A percentile compares a stretch with the other conserved stretches of the same genome.
These are phyloP conservation scores for Cordyceps farinosa DNA, from an alignment of 2,329 filamentous ascomycete genomes.

Conservation along the genomic window DNA sequence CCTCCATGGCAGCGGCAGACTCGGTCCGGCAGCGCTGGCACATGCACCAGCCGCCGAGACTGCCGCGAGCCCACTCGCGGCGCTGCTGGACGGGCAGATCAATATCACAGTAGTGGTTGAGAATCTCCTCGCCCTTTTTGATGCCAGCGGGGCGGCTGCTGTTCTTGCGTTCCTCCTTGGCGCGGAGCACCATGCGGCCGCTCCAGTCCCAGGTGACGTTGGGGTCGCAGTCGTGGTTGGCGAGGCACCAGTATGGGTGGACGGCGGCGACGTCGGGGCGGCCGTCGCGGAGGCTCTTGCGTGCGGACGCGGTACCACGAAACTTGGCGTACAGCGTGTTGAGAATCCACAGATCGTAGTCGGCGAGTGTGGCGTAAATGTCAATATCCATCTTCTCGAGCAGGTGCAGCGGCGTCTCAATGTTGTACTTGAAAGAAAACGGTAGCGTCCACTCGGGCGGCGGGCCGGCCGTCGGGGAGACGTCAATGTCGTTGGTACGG, in stretches of 20 bases:
- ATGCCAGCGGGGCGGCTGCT: constrained; percentile 57
- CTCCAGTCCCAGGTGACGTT: constrained; percentile 96
- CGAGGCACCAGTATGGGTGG: constrained; percentile 92
- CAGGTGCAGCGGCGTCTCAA: constrained; percentile 70
- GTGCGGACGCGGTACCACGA: constrained; percentile 84
- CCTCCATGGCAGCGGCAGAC: constrained; percentile 33
- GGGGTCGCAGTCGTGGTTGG: constrained; percentile 93
- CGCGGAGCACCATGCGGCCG: constrained; percentile 69
- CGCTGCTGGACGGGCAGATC: constrained; percentile 72
- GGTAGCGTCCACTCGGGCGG: constrained; percentile 65
- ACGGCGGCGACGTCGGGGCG: constrained; percentile 89
- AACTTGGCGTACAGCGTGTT: constrained; percentile 94
- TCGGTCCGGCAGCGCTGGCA: constrained; percentile 80
- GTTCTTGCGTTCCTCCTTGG: constrained; percentile 54
- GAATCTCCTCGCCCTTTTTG: constrained; percentile 74
- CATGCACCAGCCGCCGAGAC: constrained; percentile 83
- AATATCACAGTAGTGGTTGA: constrained; percentile 94
- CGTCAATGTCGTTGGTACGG: constrained; percentile 49
- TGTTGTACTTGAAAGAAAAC: constrained; percentile 73
- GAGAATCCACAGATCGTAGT: constrained; percentile 75
- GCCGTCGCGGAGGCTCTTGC: constrained; percentile 71
- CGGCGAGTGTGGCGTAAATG: constrained; percentile 57
- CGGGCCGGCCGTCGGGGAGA: constrained; percentile 51
- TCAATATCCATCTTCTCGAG: constrained; percentile 83
- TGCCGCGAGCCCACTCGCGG: constrained; percentile 84